Percentiles rank a stretch among this genome's conserved stretches.
phyloP scores from a whole-genome alignment of 192 early-diverging fungal genomes.

The Backusella macrospora region DNA sequence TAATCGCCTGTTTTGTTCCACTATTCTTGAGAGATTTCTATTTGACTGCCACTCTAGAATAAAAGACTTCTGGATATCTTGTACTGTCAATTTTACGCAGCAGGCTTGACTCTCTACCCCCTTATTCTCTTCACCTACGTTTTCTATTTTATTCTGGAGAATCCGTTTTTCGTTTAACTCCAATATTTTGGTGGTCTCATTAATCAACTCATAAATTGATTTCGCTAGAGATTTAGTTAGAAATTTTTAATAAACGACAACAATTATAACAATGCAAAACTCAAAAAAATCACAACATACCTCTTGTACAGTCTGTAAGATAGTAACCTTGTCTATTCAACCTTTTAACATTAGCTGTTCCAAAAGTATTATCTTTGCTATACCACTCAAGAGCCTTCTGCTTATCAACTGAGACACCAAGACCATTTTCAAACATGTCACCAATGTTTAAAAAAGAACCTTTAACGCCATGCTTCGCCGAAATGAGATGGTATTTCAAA shows the following conservation, averaged over 20 bases:
- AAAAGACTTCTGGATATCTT: neutral
- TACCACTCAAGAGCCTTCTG: neutral
- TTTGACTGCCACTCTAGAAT: neutral
- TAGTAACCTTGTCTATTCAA: neutral
- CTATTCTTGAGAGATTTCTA: neutral
- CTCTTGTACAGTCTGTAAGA: neutral
- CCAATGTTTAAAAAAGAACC: neutral
- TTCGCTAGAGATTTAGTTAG: neutral
- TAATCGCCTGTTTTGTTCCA: neutral
- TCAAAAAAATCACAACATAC: neutral
- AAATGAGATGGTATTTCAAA: neutral
- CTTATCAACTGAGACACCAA: neutral
- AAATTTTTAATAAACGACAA: neutral
- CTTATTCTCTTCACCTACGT: neutral
- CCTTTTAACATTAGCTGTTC: neutral
- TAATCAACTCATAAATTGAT: neutral
- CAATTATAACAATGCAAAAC: neutral
- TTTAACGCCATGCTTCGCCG: neutral
- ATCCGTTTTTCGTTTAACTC: neutral
- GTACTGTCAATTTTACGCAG: neutral
- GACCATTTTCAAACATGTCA: slow-evolving; percentile 1
- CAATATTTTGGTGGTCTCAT: neutral
- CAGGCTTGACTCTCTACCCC: neutral
- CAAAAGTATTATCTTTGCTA: neutral
- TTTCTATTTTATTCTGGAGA: neutral